These are phyloP conservation scores for Pichia sp. DNA, from an alignment of 1,139 yeast genomes.

Conservation along the genomic window DNA sequence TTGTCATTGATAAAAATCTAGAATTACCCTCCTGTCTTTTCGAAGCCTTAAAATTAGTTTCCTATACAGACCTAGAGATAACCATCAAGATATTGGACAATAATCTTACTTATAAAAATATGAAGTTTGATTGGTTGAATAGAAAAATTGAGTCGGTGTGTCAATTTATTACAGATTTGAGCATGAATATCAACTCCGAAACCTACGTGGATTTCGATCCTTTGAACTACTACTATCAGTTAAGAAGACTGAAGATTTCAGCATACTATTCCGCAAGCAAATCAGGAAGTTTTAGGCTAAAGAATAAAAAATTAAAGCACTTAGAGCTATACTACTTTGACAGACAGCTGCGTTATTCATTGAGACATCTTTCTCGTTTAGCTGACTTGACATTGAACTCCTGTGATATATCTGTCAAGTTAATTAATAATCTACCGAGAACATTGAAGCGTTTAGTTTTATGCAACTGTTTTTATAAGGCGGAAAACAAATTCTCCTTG, in stretches of 20 bases:
- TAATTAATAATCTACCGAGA: slow-evolving; percentile 6
- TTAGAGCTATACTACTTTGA: slow-evolving; percentile 13
- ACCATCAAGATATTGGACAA: slow-evolving; percentile 10
- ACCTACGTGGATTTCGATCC: slow-evolving; percentile 5
- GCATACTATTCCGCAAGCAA: slow-evolving; percentile 8
- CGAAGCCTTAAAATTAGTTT: slow-evolving; percentile 1
- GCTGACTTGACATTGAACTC: slow-evolving; percentile 4
- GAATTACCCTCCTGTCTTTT: slow-evolving; percentile 6
- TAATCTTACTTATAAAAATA: slow-evolving; percentile 9
- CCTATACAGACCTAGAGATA: background rate
- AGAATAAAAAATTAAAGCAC: slow-evolving; percentile 4
- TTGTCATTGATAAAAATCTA: slow-evolving; percentile 8
- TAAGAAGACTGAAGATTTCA: slow-evolving; percentile 8
- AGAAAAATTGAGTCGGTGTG: background rate
- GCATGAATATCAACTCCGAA: slow-evolving; percentile 9
- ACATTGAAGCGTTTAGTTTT: slow-evolving; percentile 5
- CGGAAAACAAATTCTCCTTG: background rate
- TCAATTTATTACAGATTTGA: slow-evolving; percentile 7
- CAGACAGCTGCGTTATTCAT: slow-evolving; percentile 6
- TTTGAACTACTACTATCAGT: background rate
- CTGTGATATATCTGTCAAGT: slow-evolving; percentile 10
- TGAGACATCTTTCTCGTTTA: slow-evolving; percentile 3
- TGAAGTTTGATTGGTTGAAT: slow-evolving; percentile 12
- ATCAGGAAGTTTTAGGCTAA: slow-evolving; percentile 5
- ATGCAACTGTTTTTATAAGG: slow-evolving; percentile 8